These are phyloP conservation scores for Lodderomyces margitis DNA, from an alignment of 1,139 yeast genomes.

Conservation along the genomic window DNA sequence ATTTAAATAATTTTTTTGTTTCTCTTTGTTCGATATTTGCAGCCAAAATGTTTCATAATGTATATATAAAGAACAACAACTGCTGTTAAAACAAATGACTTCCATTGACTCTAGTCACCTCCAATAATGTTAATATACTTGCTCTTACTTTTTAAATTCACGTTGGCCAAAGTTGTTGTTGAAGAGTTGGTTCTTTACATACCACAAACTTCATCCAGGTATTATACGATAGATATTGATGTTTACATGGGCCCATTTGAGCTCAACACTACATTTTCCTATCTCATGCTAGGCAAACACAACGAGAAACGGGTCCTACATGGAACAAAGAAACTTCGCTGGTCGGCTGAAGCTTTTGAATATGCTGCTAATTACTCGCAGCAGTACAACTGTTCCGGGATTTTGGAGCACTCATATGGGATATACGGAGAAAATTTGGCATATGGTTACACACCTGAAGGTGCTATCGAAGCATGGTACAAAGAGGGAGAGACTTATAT, in stretches of 20 bases:
- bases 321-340: constrained; percentile 55
- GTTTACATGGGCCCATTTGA: constrained; percentile 15
- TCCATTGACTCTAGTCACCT: not conserved
- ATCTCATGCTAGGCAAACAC: constrained; percentile 53
- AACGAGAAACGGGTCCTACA: constrained; percentile 68
- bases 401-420: constrained; percentile 74
- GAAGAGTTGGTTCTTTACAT: constrained; percentile 4
- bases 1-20: not conserved
- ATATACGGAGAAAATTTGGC: constrained; percentile 87
- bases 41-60: constrained; percentile 1
- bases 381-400: constrained; percentile 66
- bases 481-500: constrained; percentile 58
- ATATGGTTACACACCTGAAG: constrained; percentile 56
- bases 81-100: not conserved
- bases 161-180: not conserved
- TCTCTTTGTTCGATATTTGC: not conserved
- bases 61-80: not conserved
- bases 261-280: constrained; percentile 18
- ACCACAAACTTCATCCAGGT: constrained; percentile 1
- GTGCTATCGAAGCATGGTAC: constrained; percentile 83
- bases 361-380: constrained; percentile 74
- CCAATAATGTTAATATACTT: not conserved
- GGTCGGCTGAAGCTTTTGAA: constrained; percentile 64
- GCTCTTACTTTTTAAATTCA: not conserved
- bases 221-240: constrained; percentile 9